Base-by-base conservation (phyloP, 768 basidiomycete genomes). In the Suillus variegatus region DNA sequence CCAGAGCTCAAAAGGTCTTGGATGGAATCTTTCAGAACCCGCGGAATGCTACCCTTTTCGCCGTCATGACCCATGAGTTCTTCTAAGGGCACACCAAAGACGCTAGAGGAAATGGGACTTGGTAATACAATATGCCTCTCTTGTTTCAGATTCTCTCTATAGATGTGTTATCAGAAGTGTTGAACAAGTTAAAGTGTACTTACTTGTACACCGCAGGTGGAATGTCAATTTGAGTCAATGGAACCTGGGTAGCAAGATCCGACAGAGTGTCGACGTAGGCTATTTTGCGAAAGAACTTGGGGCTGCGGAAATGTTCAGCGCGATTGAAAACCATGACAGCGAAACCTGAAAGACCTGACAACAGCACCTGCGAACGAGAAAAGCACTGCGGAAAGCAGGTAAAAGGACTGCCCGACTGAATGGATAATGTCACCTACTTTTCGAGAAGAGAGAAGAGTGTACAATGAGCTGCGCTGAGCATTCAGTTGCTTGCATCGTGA, bases 221-320 rank as follows among this genome's bases (percentile, higher is more conserved):
- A 49, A 95, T 88, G 74, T 94, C 91, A 44, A 95, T 93, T 72
- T 95, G 93, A 0, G 91, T 92, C n/a, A 95, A 73, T 4, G 94
- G 94, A 6, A 95, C 86, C 72, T 90, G 81, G 61, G 80, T 80
- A 8, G 93, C 93, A 52, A 95, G 83, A 41, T 89, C 88, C 28
- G 92, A 93, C 16, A 95, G 82, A 0, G 93, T 93, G 63, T 85
- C 78, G 63, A 91, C 82, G 74, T 95, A 94, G 35, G 82, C 77
- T 69, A 95, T 81, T 79, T 95, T 95, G 71, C 88, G 88, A 75
- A 93, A 94, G 80, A 95, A 95, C 75, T 95, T 95, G 16, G 94
- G 94, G 70, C 92, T 93, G 62, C 25, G n/a, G 54, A 64, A 52
- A 43, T n/a, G 49, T 62, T 49, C 58, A 57, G 43, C 13, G 54